Evolutionary conservation across 768 basidiomycete genomes (phyloP), one percentile per base, ranked within the genome.

Genomic region (Rhizopogon vesiculosus): DNA sequence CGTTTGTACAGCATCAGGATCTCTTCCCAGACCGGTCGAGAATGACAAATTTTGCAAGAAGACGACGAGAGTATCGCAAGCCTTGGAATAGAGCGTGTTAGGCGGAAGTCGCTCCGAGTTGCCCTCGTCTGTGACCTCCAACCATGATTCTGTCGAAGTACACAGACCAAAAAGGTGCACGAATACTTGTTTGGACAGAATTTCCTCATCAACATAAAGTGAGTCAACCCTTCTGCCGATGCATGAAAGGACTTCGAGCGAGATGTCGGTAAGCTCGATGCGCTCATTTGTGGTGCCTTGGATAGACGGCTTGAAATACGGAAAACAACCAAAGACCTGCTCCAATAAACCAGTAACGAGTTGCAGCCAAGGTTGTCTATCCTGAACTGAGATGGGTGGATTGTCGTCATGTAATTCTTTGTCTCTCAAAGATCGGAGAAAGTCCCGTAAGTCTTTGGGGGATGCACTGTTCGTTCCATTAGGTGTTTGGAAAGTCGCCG

Each of bases 241-340:
- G 55, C 76, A 74, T 58, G 75, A 72, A 55, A 88, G 72, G 48
- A 86, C 72, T 25, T 83, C 78, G 44, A 88, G 69, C 5, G 81
- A 77, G 12, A 77, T 67, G 42, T 83, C 78, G 4, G 78, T 78
- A 59, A 87, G 71, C 53, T 72, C 75, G 54, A 83, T 72, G 60
- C 81, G 83, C 62, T 86, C 84, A 60, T 81, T 76, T 60, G 82
- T 74, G 10, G 76, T 74, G 42, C 70, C 72, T 81, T 85, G 88
- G 2, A 74, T 67, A 25, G 78, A 71, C 33, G 71, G 66, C 22
- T 71, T 72, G n/a, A 81, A 77, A 9, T 77, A 69, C n/a, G 84
- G 83, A 63, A 89, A 84, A 12, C 74, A 64, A 5, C 72, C 72
- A 42, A 84, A 74, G 60, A 82, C 76, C 56, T 80, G 74, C 44